phyloP scores from a whole-genome alignment of 352 stramenopile genomes.

The Phytopythium vexans region DNA sequence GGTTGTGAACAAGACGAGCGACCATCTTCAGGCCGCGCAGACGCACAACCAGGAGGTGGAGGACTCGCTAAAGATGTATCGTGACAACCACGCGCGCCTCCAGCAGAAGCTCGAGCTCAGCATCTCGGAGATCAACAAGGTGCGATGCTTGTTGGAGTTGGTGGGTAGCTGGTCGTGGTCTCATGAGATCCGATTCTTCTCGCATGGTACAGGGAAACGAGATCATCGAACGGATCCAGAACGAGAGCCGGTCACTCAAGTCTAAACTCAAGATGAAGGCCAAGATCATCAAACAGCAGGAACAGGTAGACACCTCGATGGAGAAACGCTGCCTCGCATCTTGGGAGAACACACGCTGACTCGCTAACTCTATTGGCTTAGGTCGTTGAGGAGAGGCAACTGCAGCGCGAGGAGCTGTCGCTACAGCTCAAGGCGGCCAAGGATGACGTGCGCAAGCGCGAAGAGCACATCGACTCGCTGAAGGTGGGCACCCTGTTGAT shows the following conservation, averaged over 20 bases:
- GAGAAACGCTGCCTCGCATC: no score
- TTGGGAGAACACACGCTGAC: not conserved
- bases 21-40: slow-evolving; percentile 63
- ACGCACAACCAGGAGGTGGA: slow-evolving; percentile 81
- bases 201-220: slow-evolving; percentile 70
- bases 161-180: not conserved
- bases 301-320: slow-evolving; percentile 33
- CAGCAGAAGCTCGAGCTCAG: slow-evolving; percentile 88
- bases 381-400: slow-evolving; percentile 77
- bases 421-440: slow-evolving; percentile 61
- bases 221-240: slow-evolving; percentile 88
- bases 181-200: not conserved
- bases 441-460: slow-evolving; percentile 66
- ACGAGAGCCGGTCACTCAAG: slow-evolving; percentile 71
- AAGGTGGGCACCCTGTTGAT: slow-evolving; percentile 30
- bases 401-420: slow-evolving; percentile 59
- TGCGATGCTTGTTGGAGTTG: slow-evolving; percentile 11
- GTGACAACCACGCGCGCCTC: slow-evolving; percentile 75
- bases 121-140: slow-evolving; percentile 91
- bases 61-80: slow-evolving; percentile 86
- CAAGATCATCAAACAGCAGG: slow-evolving; percentile 89
- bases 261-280: slow-evolving; percentile 85
- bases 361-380: slow-evolving; percentile 13
- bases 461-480: slow-evolving; percentile 57
- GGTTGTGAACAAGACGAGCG: slow-evolving; percentile 67